Percentiles rank a stretch among this genome's conserved stretches.
These are phyloP conservation scores for Tanacetum coccineum DNA, from an alignment of 129 eudicot species.

Conservation along the genomic window DNA sequence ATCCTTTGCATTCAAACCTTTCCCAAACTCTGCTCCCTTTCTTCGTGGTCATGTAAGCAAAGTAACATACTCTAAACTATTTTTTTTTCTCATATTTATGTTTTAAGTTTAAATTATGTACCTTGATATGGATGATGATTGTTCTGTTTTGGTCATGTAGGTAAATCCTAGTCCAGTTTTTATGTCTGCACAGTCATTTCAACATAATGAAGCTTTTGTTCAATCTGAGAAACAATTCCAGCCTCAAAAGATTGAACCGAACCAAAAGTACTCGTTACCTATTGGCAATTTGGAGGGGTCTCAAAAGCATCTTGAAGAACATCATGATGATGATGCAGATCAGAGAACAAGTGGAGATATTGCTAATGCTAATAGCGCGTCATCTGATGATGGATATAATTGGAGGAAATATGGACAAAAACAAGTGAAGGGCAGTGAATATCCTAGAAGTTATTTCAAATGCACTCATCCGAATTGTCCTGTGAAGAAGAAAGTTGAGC, in stretches of 20 bases:
- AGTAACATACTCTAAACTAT: constrained; percentile 28
- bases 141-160: constrained; percentile 16
- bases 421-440: constrained; percentile 92
- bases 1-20: constrained; percentile 62
- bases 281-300: constrained; percentile 39
- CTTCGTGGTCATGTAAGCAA: constrained; percentile 42
- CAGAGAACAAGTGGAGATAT: constrained; percentile 45
- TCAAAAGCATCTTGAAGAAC: constrained; percentile 45
- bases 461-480: constrained; percentile 81
- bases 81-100: not conserved
- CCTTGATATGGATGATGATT: not conserved
- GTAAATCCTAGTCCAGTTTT: constrained; percentile 32
- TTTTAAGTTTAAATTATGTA: constrained; percentile 12
- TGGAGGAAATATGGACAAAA: constrained; percentile 96
- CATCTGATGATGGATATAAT: constrained; percentile 76
- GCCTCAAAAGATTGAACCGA: constrained; percentile 34
- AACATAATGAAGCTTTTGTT: constrained; percentile 32
- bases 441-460: constrained; percentile 86
- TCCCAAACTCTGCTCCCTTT: constrained; percentile 41
- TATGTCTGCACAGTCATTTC: constrained; percentile 53
- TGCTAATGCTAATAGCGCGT: constrained; percentile 37
- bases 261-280: constrained; percentile 30
- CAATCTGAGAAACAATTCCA: constrained; percentile 45
- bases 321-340: constrained; percentile 41
- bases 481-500: constrained; percentile 83